Evolutionary conservation across 1,284 basidiomycete species (phyloP), one percentile per base, ranked within the genome.

Genomic region (Apiotrichum mycotoxinovorans): DNA sequence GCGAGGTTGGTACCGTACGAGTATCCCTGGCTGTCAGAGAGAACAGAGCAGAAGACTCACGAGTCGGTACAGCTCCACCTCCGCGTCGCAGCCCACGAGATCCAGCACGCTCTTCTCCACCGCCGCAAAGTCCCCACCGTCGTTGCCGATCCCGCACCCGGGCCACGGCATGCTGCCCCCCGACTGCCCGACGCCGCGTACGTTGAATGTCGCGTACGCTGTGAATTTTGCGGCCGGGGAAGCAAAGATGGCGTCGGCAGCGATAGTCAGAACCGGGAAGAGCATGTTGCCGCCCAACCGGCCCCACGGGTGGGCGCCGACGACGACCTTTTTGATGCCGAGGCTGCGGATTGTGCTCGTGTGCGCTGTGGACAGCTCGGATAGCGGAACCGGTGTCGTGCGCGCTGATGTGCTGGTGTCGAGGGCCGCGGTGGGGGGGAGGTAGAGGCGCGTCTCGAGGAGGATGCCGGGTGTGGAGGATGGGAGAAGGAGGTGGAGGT

Each of bases 221-320:
- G 67, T 69, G 12, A 45, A 55, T 7, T 48, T 33, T 18, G 40
- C 47, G 23, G 42, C 37, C 25, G 48, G 10, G 2, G 37, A n/a
- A 7, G 47, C 22, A 20, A 53, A 67, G 3, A 64, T 51, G 0
- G 65, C 62, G 9, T 20, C 15, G 2, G 63, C 58, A 17, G 71
- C 14, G 3, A 46, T 2, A 26, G 41, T 43, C 25, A 43, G 41
- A 14, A 20, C 15, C 73, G 73, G 72, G 46, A 72, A 71, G 22
- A 69, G 60, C 66, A 70, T 68, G 52, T 69, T 71, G 7, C 73
- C 73, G 4, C 73, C 73, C 2, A 75, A 47, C 40, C 66, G 65
- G 0, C 62, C 62, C 69, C 70, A 75, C 8, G 73, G 73, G 56
- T 75, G 73, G 18, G 66, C 64, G 42, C 64, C 73, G 1, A 63